Conservation (phyloP, 768 basidiomycete genomes). For the Asterophora lycoperdoides region DNA sequence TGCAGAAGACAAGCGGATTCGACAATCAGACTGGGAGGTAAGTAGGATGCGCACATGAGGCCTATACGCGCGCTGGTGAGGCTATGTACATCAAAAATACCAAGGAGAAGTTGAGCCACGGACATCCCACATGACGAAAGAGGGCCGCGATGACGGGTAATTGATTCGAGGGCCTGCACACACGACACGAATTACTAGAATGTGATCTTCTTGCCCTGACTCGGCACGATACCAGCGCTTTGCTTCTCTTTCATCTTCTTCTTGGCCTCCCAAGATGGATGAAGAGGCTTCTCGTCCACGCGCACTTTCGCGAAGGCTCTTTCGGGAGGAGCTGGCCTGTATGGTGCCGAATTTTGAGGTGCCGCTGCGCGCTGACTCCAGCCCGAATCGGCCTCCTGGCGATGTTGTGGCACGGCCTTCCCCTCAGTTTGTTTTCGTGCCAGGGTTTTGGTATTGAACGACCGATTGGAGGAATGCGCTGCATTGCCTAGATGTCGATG, state of each 20-base stretch:
- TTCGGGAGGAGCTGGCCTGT: background rate
- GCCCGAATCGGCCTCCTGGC: conserved; percentile 22
- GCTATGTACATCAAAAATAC: background rate
- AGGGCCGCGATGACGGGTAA: background rate
- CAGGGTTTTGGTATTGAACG: background rate
- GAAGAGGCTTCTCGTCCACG: conserved; percentile 46
- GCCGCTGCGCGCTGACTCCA: conserved; percentile 24
- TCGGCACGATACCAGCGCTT: conserved; percentile 53
- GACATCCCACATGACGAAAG: background rate
- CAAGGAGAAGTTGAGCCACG: background rate
- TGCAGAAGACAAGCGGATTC: background rate
- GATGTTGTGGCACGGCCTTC: conserved; percentile 17
- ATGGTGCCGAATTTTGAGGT: conserved; percentile 1
- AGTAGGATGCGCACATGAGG: too few species aligned
- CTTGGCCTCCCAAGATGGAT: conserved; percentile 98
- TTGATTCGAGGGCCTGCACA: conserved; percentile 8
- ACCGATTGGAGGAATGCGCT: background rate
- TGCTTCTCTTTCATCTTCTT: conserved; percentile 70
- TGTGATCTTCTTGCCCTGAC: conserved; percentile 84
- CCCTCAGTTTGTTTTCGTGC: background rate
- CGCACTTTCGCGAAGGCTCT: conserved; percentile 7
- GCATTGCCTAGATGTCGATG: conserved; percentile 1
- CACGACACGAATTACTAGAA: conserved; percentile 34
- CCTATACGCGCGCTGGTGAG: background rate
- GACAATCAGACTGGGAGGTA: background rate